Evolutionary conservation across 176 grass and related monocot species (phyloP).

Genomic region (Tillandsia fasciculata): DNA sequence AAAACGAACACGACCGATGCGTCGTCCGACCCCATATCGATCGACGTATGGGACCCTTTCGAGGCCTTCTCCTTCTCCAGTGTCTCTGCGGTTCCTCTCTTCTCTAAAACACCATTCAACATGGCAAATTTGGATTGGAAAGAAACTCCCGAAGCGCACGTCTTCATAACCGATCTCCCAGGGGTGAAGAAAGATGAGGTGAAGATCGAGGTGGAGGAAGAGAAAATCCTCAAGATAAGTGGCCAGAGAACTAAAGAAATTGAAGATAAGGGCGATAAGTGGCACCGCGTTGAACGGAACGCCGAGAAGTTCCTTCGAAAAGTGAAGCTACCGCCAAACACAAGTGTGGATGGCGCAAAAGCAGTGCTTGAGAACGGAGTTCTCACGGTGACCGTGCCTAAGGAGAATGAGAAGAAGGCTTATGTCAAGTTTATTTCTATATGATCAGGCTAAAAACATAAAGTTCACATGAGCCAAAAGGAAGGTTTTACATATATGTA

Average conservation of each 20-base stretch:
- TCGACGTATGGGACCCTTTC: not conserved
- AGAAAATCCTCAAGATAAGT: slow-evolving; percentile 10
- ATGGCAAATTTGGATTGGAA: not conserved
- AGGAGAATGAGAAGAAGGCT: not conserved
- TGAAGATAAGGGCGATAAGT: not conserved
- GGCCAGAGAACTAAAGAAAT: not conserved
- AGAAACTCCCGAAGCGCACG: not conserved
- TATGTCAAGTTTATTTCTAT: not conserved
- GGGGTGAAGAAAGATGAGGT: slow-evolving; percentile 5
- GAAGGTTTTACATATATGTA: not conserved
- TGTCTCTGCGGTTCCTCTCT: not conserved
- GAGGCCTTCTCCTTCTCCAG: not conserved
- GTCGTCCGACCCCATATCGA: not conserved
- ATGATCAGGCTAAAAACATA: not conserved
- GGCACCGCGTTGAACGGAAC: not conserved
- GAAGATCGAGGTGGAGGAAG: slow-evolving; percentile 7
- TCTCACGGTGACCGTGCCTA: slow-evolving; percentile 2
- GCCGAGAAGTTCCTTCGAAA: not conserved
- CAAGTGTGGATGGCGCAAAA: not conserved
- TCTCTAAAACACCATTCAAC: not conserved
- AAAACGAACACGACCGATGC: not conserved
- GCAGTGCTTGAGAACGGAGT: slow-evolving; percentile 1
- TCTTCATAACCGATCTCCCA: slow-evolving; percentile 2
- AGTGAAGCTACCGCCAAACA: not conserved
- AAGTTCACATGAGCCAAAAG: not conserved